These are phyloP conservation scores for Aspergillus sp. DNA, from an alignment of 2,329 filamentous ascomycete species.

Conservation along the genomic window DNA sequence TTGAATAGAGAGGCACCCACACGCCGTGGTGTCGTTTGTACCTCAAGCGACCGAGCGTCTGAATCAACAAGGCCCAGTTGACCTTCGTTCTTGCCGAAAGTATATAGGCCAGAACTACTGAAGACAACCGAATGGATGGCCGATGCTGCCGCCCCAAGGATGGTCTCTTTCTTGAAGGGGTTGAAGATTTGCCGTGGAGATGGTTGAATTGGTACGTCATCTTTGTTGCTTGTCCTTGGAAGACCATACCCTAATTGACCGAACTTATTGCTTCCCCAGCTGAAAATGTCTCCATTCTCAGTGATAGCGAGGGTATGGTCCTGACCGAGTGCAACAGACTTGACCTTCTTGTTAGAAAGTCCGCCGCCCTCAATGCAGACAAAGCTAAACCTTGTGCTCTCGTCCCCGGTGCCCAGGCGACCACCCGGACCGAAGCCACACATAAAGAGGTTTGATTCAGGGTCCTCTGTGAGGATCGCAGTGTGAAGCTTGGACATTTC, in stretches of 20 bases:
- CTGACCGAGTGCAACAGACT: slow-evolving; percentile 80
- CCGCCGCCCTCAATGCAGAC: slow-evolving; percentile 74
- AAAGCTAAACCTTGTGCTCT: slow-evolving; percentile 85
- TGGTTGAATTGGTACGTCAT: slow-evolving; percentile 81
- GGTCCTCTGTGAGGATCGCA: slow-evolving; percentile 82
- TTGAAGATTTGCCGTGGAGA: slow-evolving; percentile 88
- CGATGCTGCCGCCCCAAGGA: slow-evolving; percentile 84
- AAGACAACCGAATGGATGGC: slow-evolving; percentile 88
- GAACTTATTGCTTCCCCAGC: slow-evolving; percentile 86
- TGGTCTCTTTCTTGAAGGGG: slow-evolving; percentile 78
- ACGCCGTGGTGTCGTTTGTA: slow-evolving; percentile 78
- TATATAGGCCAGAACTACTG: slow-evolving; percentile 77
- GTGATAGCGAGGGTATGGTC: slow-evolving; percentile 88
- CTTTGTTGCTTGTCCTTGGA: slow-evolving; percentile 61
- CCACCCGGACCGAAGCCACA: slow-evolving; percentile 91
- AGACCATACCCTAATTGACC: slow-evolving; percentile 85
- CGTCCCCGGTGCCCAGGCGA: slow-evolving; percentile 82
- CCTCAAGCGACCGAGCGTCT: slow-evolving; percentile 83
- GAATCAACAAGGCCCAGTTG: slow-evolving; percentile 94
- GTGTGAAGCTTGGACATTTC: slow-evolving; percentile 90
- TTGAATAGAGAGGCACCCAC: slow-evolving; percentile 83
- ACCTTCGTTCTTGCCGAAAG: slow-evolving; percentile 92
- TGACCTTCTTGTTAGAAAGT: slow-evolving; percentile 70
- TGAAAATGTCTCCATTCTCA: slow-evolving; percentile 85
- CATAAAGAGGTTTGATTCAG: slow-evolving; percentile 85